Evolutionary conservation across 352 stramenopile species (phyloP), one percentile per base, ranked within the genome.

Genomic region (Aphanomyces stellatus): DNA sequence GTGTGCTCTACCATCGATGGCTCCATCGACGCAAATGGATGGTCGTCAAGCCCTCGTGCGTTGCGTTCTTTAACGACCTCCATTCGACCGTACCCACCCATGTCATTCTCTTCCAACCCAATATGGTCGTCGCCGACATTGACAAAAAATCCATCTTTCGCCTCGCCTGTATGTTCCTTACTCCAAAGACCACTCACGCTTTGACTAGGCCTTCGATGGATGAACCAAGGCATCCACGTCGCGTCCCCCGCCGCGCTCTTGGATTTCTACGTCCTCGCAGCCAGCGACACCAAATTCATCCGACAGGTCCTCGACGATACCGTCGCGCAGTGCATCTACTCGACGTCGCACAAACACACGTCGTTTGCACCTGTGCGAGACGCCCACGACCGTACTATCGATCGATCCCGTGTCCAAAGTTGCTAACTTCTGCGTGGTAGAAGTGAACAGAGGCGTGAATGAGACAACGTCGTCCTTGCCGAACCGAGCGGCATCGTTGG

Each of bases 1-100:
- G n/a, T n/a, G n/a, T n/a, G n/a, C n/a, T 49, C 19, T 67, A 67
- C 27, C 60, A 67, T 19, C 57, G 43, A 27, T 31, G 66, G 30
- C 55, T 70, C 11, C 51, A 51, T 15, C 51, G 56, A 17, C 53
- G 51, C 11, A 35, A 40, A 19, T 70, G 63, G 63, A 65, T 65
- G 56, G 63, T 70, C 2, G 42, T 70, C 30, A 70, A 70, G 40
- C 63, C 63, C 15, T 41, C 49, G 30, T 70, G 33, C 37, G 55
- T 70, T 30, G 63, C 63, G n/a, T 70, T 70, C 53, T 70, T 65
- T 22, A n/a, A 70, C 17, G 30, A 46, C 8, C 6, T 63, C 11
- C 62, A 31, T 11, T 49, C 48, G 22, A 67, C 60, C 28, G 46
- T 25, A 41, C 60, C 60, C 15, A 40, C 17, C 5, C 37, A 67